Conservation (phyloP, 805 yeast genomes). For the Candida odintsovae region DNA sequence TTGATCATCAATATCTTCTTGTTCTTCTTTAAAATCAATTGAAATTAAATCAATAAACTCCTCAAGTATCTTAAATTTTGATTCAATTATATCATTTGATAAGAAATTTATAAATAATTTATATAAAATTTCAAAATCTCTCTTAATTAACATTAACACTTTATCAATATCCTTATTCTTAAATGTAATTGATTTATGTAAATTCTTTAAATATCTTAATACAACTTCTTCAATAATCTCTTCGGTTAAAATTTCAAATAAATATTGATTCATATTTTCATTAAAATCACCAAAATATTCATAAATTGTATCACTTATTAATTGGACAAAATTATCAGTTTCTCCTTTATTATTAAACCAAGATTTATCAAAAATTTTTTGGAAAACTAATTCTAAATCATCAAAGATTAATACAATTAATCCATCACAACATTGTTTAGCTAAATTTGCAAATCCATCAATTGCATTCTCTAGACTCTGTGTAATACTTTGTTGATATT, state of each 20-base stretch:
- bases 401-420: slow-evolving; percentile 59
- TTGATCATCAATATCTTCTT: slow-evolving; percentile 3
- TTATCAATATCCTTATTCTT: slow-evolving; percentile 35
- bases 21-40: slow-evolving; percentile 6
- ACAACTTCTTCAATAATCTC: slow-evolving; percentile 47
- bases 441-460: slow-evolving; percentile 74
- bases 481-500: slow-evolving; percentile 54
- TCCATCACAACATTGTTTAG: slow-evolving; percentile 55
- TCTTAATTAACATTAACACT: slow-evolving; percentile 45
- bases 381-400: slow-evolving; percentile 61
- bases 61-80: slow-evolving; percentile 55
- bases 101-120: slow-evolving; percentile 43
- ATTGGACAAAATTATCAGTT: slow-evolving; percentile 48
- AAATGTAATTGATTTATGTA: slow-evolving; percentile 36
- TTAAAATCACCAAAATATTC: slow-evolving; percentile 70
- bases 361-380: slow-evolving; percentile 53
- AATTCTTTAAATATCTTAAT: slow-evolving; percentile 41
- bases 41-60: slow-evolving; percentile 46
- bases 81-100: slow-evolving; percentile 37
- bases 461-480: slow-evolving; percentile 55
- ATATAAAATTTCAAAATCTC: slow-evolving; percentile 55
- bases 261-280: slow-evolving; percentile 43
- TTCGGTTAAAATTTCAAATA: slow-evolving; percentile 49
- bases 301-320: slow-evolving; percentile 63
- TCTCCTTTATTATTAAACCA: slow-evolving; percentile 49